Conservation (phyloP, 768 basidiomycete species). For the Collybia sordida region DNA sequence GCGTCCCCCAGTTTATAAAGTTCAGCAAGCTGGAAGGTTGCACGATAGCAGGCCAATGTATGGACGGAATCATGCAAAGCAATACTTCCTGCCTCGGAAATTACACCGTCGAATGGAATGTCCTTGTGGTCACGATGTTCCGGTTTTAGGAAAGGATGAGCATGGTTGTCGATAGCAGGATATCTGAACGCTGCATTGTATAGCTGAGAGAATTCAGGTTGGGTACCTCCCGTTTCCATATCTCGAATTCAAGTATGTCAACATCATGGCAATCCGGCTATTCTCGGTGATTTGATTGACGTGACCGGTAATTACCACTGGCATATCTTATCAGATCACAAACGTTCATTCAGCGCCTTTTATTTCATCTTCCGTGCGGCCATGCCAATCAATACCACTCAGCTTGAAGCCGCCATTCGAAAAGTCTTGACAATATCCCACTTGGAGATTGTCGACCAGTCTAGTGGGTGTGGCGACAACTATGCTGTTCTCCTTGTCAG, state of each 20-base stretch:
- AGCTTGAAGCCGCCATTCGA: constrained; percentile 64
- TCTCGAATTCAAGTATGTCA: no score
- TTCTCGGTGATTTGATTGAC: background rate
- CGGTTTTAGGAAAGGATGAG: constrained; percentile 63
- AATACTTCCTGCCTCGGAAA: constrained; percentile 61
- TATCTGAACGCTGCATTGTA: constrained; percentile 24
- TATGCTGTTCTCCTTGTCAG: constrained; percentile 77
- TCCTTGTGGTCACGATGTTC: constrained; percentile 32
- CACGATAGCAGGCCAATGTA: constrained; percentile 61
- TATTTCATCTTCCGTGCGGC: background rate
- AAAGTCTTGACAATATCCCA: constrained; percentile 62
- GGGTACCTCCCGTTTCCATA: no score
- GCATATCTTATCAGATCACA: constrained; percentile 22
- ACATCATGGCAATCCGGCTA: no score
- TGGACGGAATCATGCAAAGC: constrained; percentile 52
- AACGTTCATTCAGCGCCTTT: background rate
- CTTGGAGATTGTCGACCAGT: constrained; percentile 74
- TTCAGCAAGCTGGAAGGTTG: constrained; percentile 51
- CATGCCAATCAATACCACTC: constrained; percentile 61
- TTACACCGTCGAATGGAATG: constrained; percentile 61
- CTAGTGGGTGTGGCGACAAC: constrained; percentile 79
- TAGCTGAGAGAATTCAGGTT: background rate
- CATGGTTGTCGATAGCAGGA: constrained; percentile 79
- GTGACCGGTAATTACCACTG: background rate
- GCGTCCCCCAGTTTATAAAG: constrained; percentile 43